These are phyloP conservation scores for Diutina neorugosa DNA, from an alignment of 1,139 yeast genomes.

Conservation along the genomic window DNA sequence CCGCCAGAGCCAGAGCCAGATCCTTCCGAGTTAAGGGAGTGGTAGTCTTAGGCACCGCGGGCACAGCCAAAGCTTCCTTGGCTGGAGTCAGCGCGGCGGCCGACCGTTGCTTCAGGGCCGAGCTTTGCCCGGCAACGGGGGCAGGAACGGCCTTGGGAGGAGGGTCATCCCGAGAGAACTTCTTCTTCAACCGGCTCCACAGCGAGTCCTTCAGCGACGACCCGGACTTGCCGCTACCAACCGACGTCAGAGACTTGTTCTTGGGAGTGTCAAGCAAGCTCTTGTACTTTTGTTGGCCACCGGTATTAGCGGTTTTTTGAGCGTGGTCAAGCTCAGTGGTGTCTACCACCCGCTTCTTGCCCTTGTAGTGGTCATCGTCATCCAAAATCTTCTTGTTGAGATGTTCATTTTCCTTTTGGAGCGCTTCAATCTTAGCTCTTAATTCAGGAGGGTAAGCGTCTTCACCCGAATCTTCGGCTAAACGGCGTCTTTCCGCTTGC, in stretches of 20 bases:
- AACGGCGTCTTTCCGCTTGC: constrained; percentile 26
- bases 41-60: not conserved
- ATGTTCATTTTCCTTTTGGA: constrained; percentile 20
- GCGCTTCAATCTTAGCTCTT: constrained; percentile 22
- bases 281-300: not conserved
- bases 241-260: not conserved
- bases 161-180: not conserved
- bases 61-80: not conserved
- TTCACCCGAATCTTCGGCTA: constrained; percentile 17
- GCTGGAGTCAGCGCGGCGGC: not conserved
- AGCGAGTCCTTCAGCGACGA: not conserved
- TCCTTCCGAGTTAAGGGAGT: not conserved
- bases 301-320: not conserved
- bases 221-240: not conserved
- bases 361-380: constrained; percentile 15
- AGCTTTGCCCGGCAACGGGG: not conserved
- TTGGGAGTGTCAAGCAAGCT: not conserved
- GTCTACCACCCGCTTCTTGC: not conserved
- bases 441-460: constrained; percentile 12
- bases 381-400: constrained; percentile 18
- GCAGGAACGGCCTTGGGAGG: not conserved
- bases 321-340: not conserved
- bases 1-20: not conserved
- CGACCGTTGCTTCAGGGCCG: not conserved
- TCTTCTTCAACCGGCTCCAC: constrained; percentile 3